Evolutionary conservation across 257 asterid species (phyloP), one percentile per base, ranked within the genome.

Genomic region (Rhazya stricta): DNA sequence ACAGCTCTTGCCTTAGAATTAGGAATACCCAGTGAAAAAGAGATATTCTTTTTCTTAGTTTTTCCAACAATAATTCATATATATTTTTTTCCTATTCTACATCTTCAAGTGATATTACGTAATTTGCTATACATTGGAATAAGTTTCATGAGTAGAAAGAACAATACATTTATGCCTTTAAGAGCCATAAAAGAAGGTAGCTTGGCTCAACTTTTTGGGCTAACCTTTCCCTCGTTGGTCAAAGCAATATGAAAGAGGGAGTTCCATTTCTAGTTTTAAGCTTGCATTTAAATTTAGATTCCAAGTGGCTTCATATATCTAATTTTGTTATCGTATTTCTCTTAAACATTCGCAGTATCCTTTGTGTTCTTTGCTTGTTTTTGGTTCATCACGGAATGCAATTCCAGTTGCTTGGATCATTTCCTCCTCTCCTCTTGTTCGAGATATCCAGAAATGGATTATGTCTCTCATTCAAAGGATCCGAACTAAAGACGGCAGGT

Each of bases 321-420:
- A 32, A 32, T 15, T 11, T 29, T 11, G 32, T 62, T 25, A 30
- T 34, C 25, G n/a, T 5, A 11, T 62, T 62, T 62, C 7, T 29
- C 68, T 32, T 32, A 62, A n/a, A 62, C 42, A 32, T 32, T 62
- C 34, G 43, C 43, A 62, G 69, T 62, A 62, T 32, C 69, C 42
- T 36, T 62, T 62, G 21, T 62, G 69, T 32, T 32, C 69, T 62
- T 62, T 62, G 69, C 69, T 62, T 36, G 69, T 62, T n/a, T 62
- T 62, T 62, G 69, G 32, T 27, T 62, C 69, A 62, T 62, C 69
- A 6, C 45, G 25, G 25, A 62, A 32, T 62, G 41, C 69, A 34
- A 62, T 62, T 62, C 69, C 70, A 65, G 70, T 65, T 34, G 48
- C 70, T 65, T 65, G 70, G 70, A 29, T 65, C 48, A 37, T 37